These are phyloP conservation scores for Daldinia childiae DNA, from an alignment of 495 filamentous ascomycete species.

Conservation along the genomic window DNA sequence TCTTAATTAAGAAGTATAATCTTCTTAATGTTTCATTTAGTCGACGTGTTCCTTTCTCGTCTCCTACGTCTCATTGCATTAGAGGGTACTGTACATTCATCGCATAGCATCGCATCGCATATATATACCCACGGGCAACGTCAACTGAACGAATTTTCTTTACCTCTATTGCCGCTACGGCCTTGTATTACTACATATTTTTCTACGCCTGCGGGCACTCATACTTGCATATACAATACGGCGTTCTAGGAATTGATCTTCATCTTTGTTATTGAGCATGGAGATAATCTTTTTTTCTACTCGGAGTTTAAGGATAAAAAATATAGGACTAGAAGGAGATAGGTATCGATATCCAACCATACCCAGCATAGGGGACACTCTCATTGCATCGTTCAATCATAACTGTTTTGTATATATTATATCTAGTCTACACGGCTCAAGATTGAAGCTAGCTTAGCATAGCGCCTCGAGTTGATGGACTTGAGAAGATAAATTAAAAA, in stretches of 20 bases:
- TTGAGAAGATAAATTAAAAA: constrained; percentile 2
- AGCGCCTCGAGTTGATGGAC: not conserved
- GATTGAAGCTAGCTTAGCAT: constrained; percentile 2
- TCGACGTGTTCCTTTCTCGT: constrained; percentile 11
- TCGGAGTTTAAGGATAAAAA: not conserved
- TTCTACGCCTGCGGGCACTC: constrained; percentile 10
- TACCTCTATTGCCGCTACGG: not conserved
- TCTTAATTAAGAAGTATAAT: not conserved
- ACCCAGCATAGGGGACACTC: not conserved
- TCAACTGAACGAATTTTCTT: constrained; percentile 15
- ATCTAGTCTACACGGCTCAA: not conserved
- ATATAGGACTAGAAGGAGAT: not conserved
- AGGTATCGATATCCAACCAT: not conserved
- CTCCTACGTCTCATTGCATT: constrained; percentile 7
- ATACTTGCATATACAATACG: constrained; percentile 13
- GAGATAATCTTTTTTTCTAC: not conserved
- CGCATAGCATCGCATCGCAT: constrained; percentile 26
- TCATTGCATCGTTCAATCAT: constrained; percentile 7
- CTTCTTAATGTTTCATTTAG: constrained; percentile 3
- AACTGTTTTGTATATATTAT: constrained; percentile 6
- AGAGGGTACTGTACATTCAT: not conserved
- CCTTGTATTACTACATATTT: constrained; percentile 20
- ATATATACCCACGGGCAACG: constrained; percentile 33
- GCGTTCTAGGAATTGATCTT: constrained; percentile 12
- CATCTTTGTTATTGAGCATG: constrained; percentile 9